phyloP scores from a whole-genome alignment of 306 rosid genomes.

The Medicago lupulina region DNA sequence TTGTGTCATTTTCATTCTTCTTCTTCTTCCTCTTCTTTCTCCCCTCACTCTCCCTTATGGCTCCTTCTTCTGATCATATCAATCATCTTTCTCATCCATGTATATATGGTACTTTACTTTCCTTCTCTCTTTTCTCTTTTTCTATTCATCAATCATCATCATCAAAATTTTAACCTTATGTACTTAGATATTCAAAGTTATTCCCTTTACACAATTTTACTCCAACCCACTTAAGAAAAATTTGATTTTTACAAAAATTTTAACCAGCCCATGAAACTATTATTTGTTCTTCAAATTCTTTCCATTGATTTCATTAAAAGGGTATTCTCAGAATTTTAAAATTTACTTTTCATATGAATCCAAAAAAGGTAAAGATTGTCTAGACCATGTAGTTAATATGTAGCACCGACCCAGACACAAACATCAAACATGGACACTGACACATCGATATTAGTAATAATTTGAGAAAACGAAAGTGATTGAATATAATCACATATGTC shows the following conservation, averaged over 20 bases:
- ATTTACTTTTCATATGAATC: conserved; percentile 35
- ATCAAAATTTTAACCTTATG: conserved; percentile 4
- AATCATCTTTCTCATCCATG: conserved; percentile 87
- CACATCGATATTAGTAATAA: neutral
- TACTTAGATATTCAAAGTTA: conserved; percentile 12
- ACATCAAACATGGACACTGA: neutral
- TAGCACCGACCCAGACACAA: neutral
- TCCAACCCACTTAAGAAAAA: conserved; percentile 16
- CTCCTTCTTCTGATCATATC: conserved; percentile 68
- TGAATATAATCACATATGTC: neutral
- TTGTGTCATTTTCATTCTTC: conserved; percentile 57
- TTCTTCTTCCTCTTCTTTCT: neutral
- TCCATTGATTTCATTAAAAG: conserved; percentile 23
- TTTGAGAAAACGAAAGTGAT: neutral
- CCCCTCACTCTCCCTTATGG: conserved; percentile 44
- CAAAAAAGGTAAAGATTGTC: neutral
- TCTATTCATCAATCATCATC: neutral
- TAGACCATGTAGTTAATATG: neutral
- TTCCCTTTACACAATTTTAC: conserved; percentile 18
- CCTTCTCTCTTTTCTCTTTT: conserved; percentile 11
- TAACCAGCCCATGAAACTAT: conserved; percentile 31
- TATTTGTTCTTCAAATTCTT: conserved; percentile 1
- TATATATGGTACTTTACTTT: conserved; percentile 61
- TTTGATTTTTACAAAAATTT: neutral
- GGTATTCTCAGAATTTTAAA: conserved; percentile 40